Evolutionary conservation across 2,329 filamentous ascomycete species (phyloP), one percentile per base, ranked within the genome.

Genomic region (Geosmithia putterillii): DNA sequence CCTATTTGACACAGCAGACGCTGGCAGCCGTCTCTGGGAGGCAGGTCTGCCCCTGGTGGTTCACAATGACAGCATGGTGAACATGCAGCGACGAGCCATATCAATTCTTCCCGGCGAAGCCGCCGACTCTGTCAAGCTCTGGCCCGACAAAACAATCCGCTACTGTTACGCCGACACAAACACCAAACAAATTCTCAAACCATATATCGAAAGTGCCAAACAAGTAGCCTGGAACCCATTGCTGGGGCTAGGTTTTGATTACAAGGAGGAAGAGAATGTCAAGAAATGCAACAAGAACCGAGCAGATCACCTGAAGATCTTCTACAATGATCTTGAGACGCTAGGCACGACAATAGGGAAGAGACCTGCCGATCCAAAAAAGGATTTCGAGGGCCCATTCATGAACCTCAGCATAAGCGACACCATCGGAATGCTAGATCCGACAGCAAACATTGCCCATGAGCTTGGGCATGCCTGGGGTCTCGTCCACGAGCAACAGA

Each of bases 381-480:
- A 17, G 17, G 19, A n/a, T 34, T n/a, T 38, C 7, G 36, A 32
- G 34, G 49, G 50, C 15, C 51, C 50, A 8, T 28, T 25, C 17
- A 49, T 47, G 50, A 17, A 42, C 14, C 47, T 52, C 34, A 37
- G n/a, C 38, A 40, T 41, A 28, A 23, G 7, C 28, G 43, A 38
- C 7, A 40, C 19, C 32, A 34, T 49, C 19, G 48, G 47, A 19
- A 45, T 45, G 42, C 43, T 45, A 38, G 39, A 51, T 37, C 12
- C 40, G 20, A 40, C 48, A 12, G 46, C 47, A 35, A 56, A 52
- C 45, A 20, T 48, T 32, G 54, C 54, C 9, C 54, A 57, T 45
- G 54, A 57, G 48, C 17, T 57, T 3, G 54, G 54, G 40, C 53
- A 57, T 41, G 50, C 47, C 36, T 54, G 53, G 52, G 54, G 54